Percentiles rank a stretch among this genome's conserved stretches.
Evolutionary conservation across 106 monocot species (phyloP).

Genomic region (Amphibolis antarctica): DNA sequence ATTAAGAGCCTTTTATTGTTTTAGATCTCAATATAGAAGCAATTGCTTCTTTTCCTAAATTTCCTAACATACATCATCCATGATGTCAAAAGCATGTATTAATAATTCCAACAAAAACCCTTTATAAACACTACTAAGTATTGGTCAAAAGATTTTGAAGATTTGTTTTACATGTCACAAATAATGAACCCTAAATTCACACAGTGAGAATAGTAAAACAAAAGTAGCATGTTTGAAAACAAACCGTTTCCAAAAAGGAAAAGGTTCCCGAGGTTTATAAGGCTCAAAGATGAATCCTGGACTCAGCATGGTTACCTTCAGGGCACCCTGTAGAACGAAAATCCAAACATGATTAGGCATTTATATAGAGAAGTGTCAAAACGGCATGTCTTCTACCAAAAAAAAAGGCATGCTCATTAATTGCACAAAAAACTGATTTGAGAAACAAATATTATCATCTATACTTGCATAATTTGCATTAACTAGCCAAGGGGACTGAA

Average conservation of each 20-base stretch:
- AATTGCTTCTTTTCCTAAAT: not conserved
- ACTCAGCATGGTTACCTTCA: constrained; percentile 56
- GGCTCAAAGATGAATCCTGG: constrained; percentile 77
- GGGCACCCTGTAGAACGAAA: constrained; percentile 21
- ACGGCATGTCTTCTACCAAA: not conserved
- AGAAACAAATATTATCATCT: too few species aligned
- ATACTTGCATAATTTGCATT: too few species aligned
- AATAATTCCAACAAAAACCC: too few species aligned
- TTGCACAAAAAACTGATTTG: too few species aligned
- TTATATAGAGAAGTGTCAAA: not conserved
- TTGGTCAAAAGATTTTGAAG: not conserved
- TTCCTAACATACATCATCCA: too few species aligned
- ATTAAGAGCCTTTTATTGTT: not conserved
- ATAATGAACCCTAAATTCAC: too few species aligned
- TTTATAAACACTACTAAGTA: too few species aligned
- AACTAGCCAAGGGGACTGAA: too few species aligned
- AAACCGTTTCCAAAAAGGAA: constrained; percentile 72
- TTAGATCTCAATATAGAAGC: not conserved
- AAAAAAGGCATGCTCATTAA: too few species aligned
- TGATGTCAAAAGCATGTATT: too few species aligned
- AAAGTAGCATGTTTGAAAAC: not conserved
- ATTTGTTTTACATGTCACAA: not conserved
- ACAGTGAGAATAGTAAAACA: not conserved
- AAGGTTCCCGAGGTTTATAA: constrained; percentile 47
- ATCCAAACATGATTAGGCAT: not conserved